Percentiles rank a stretch among this genome's conserved stretches.
Conservation (phyloP, 2,329 filamentous ascomycete species). For the Pleurostoma richardsiae region DNA sequence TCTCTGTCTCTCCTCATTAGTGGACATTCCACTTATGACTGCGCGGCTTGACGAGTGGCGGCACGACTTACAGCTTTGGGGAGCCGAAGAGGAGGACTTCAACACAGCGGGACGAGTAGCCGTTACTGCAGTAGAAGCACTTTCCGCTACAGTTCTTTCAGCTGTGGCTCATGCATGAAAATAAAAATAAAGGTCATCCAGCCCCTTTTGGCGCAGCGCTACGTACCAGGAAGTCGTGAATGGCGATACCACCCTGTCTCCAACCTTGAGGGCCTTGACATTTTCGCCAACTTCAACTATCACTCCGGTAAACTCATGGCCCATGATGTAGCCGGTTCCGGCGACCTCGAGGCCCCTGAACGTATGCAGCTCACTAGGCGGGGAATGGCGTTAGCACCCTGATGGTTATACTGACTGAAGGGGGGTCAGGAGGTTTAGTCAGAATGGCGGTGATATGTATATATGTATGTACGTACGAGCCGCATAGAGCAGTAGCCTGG, state of each 20-base stretch:
- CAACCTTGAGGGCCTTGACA: constrained; percentile 65
- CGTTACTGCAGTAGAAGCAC: constrained; percentile 81
- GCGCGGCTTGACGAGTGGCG: too few relatives aligned
- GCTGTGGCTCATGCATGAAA: too few relatives aligned
- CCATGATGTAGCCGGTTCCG: constrained; percentile 60
- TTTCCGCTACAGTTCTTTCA: constrained; percentile 38
- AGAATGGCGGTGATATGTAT: constrained; percentile 1
- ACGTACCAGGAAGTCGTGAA: constrained; percentile 76
- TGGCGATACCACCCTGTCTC: constrained; percentile 75
- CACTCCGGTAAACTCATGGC: constrained; percentile 82
- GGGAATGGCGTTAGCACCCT: too few relatives aligned
- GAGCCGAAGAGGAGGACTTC: constrained; percentile 68
- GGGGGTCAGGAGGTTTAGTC: neutral
- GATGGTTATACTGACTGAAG: too few relatives aligned
- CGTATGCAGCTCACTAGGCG: constrained; percentile 71
- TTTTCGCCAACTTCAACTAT: constrained; percentile 62
- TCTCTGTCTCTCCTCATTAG: constrained; percentile 34
- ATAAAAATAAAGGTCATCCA: too few relatives aligned
- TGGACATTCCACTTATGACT: neutral
- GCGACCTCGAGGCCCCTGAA: constrained; percentile 77
- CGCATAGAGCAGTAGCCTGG: constrained; percentile 77
- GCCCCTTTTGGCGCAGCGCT: neutral
- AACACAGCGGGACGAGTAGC: constrained; percentile 72
- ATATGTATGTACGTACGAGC: constrained; percentile 57
- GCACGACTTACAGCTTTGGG: constrained; percentile 34